phyloP scores from a whole-genome alignment of 2,329 filamentous ascomycete genomes.

The Xylaria sp. region DNA sequence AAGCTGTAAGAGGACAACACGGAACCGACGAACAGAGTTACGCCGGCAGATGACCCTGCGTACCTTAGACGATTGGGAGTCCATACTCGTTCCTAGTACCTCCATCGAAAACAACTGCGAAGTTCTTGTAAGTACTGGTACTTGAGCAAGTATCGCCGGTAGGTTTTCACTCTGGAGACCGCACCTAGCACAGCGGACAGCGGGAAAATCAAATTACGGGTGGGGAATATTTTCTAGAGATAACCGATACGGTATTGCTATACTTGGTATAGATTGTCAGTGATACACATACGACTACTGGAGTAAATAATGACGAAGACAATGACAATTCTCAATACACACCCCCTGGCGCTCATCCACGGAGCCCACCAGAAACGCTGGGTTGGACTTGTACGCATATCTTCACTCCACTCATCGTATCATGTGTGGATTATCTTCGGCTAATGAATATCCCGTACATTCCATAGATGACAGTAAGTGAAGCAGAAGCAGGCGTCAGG shows the following conservation, averaged over 20 bases:
- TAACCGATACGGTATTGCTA: no score
- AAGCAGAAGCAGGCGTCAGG: neutral
- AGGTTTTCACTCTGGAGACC: no score
- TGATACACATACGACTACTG: no score
- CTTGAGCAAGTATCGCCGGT: no score
- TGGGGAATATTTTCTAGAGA: no score
- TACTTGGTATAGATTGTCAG: neutral
- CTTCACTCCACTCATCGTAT: neutral
- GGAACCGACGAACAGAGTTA: neutral
- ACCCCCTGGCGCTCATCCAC: neutral
- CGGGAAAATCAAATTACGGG: no score
- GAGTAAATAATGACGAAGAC: neutral
- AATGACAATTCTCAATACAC: neutral
- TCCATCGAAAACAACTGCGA: no score
- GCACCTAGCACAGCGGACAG: no score
- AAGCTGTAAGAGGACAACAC: neutral
- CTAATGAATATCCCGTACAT: neutral
- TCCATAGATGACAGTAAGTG: neutral
- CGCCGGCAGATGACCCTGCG: neutral
- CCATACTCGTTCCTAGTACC: neutral
- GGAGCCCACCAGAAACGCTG: neutral
- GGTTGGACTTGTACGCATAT: neutral
- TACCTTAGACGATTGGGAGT: neutral
- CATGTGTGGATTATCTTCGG: neutral
- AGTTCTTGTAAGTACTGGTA: no score